phyloP scores from a whole-genome alignment of 2,329 filamentous ascomycete genomes.

The Ophiostoma sp. region DNA sequence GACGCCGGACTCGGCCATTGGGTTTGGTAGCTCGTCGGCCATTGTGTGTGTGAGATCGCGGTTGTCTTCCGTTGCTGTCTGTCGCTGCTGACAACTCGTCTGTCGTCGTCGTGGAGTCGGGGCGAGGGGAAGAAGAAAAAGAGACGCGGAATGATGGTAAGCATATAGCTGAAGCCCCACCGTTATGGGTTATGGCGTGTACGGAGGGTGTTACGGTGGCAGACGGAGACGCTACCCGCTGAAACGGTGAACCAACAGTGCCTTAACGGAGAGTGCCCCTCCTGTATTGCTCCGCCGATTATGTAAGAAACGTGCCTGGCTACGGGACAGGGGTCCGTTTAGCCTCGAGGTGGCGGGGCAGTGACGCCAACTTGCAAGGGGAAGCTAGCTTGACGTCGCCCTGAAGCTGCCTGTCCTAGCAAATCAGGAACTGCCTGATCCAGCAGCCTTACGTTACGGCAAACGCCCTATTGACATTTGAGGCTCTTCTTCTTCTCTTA shows the following conservation, averaged over 20 bases:
- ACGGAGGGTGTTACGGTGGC: neutral
- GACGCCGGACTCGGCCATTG: constrained; percentile 65
- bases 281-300: neutral
- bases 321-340: constrained; percentile 1
- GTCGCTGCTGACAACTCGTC: neutral
- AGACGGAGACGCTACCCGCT: neutral
- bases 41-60: constrained; percentile 35
- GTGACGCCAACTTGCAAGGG: neutral
- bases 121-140: constrained; percentile 14
- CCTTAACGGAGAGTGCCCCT: neutral
- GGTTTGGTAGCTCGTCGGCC: constrained; percentile 48
- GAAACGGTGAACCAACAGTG: neutral
- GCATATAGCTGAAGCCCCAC: constrained; percentile 6
- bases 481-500: neutral
- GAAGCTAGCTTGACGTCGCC: constrained; percentile 11
- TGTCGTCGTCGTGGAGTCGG: constrained; percentile 9
- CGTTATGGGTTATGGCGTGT: neutral
- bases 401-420: constrained; percentile 4
- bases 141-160: constrained; percentile 10
- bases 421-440: constrained; percentile 1
- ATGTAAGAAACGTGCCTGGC: constrained; percentile 1
- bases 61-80: neutral
- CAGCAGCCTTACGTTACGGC: neutral
- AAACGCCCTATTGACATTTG: neutral
- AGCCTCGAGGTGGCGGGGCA: constrained; percentile 2